A percentile compares a stretch with the other conserved stretches of the same genome.
These are phyloP conservation scores for Colletotrichum liaoningense DNA, from an alignment of 2,329 filamentous ascomycete genomes.

Conservation along the genomic window DNA sequence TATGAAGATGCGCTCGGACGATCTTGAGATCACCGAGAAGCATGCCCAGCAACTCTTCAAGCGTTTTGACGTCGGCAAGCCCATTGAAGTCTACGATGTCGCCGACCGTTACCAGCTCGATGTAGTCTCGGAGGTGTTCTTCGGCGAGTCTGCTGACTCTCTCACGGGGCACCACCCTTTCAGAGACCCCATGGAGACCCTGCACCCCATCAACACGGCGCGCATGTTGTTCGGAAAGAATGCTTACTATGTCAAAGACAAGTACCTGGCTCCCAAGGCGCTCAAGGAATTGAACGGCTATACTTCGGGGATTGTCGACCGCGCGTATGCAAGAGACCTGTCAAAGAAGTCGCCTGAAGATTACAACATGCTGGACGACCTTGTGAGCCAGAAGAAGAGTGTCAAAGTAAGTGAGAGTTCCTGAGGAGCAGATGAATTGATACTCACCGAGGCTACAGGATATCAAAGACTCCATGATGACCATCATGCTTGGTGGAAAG, in stretches of 20 bases:
- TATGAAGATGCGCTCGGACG: background rate
- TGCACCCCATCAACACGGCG: background rate
- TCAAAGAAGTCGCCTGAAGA: background rate
- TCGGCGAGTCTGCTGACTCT: background rate
- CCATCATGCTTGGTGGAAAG: background rate
- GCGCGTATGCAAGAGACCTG: background rate
- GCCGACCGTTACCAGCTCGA: background rate
- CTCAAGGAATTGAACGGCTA: background rate
- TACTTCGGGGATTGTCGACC: background rate
- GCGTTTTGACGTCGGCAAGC: background rate
- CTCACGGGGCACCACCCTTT: background rate
- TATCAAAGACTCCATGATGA: background rate
- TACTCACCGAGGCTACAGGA: background rate
- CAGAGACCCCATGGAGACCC: background rate
- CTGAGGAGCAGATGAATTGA: accelerated
- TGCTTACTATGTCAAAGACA: background rate
- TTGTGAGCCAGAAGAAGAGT: background rate
- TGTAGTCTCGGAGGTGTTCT: background rate
- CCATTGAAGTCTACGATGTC: background rate
- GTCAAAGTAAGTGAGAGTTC: background rate
- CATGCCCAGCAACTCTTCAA: background rate
- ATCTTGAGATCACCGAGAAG: background rate
- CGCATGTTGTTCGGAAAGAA: background rate
- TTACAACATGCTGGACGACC: background rate
- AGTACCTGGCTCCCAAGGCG: background rate